Conservation (phyloP, 2,329 filamentous ascomycete genomes). For the Teratosphaeria viscida region DNA sequence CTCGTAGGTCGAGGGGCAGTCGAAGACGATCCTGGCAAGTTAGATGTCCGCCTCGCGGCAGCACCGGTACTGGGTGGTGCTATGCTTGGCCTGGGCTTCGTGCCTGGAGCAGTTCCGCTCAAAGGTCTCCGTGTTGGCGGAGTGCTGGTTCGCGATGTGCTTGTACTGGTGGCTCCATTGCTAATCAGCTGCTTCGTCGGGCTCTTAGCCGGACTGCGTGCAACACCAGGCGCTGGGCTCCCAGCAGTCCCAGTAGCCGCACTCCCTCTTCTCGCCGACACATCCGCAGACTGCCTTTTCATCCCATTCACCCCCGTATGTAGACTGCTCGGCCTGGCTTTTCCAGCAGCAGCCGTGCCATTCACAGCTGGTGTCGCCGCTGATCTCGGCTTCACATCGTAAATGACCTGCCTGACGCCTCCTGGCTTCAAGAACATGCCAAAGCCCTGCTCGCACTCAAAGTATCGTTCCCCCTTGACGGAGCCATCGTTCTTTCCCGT, state of each 20-base stretch:
- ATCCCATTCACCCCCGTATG: slow-evolving; percentile 18
- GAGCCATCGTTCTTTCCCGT: slow-evolving; percentile 90
- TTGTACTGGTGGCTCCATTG: slow-evolving; percentile 42
- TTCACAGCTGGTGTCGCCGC: slow-evolving; percentile 6
- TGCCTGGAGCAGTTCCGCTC: slow-evolving; percentile 29
- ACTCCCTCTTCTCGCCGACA: slow-evolving; percentile 18
- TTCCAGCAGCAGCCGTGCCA: slow-evolving; percentile 21
- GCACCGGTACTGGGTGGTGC: slow-evolving; percentile 27
- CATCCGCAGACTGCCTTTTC: slow-evolving; percentile 19
- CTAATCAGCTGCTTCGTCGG: slow-evolving; percentile 61
- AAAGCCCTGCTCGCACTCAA: slow-evolving; percentile 59
- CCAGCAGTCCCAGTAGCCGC: slow-evolving; percentile 58
- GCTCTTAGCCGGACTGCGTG: slow-evolving; percentile 65
- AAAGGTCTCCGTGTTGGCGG: slow-evolving; percentile 42
- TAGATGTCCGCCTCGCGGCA: slow-evolving; percentile 21
- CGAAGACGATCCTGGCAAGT: slow-evolving; percentile 20
- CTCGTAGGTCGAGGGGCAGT: slow-evolving; percentile 15
- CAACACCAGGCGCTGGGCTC: slow-evolving; percentile 60
- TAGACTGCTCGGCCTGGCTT: slow-evolving; percentile 33
- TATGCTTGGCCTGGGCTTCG: slow-evolving; percentile 48
- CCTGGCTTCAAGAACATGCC: slow-evolving; percentile 80
- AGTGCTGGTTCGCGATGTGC: slow-evolving; percentile 54
- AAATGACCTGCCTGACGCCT: slow-evolving; percentile 47
- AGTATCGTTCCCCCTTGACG: slow-evolving; percentile 80
- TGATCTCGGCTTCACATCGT: slow-evolving; percentile 15